Conservation (phyloP, 768 basidiomycete species). For the Boletus huronensis region DNA sequence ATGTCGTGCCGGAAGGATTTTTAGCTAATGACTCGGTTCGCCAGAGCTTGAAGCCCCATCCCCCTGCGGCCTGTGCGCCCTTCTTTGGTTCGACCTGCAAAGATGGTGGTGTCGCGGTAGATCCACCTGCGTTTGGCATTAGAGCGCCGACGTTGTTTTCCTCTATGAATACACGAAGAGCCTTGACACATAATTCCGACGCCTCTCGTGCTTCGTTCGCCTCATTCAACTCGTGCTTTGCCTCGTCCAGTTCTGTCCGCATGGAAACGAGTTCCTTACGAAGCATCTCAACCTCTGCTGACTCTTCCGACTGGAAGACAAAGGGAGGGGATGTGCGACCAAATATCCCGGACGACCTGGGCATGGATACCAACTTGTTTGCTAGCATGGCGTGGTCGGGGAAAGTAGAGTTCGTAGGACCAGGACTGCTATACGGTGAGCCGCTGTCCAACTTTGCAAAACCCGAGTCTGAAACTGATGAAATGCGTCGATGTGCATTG, state of each 20-base stretch:
- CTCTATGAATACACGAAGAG: constrained; percentile 77
- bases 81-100: constrained; percentile 35
- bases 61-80: constrained; percentile 30
- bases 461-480: constrained; percentile 67
- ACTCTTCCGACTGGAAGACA: constrained; percentile 29
- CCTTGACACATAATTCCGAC: constrained; percentile 79
- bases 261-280: constrained; percentile 56
- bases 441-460: constrained; percentile 33
- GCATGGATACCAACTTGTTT: constrained; percentile 23
- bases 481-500: constrained; percentile 63
- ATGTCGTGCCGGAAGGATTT: constrained; percentile 25
- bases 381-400: constrained; percentile 28
- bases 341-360: constrained; percentile 49
- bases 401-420: constrained; percentile 35
- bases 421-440: constrained; percentile 31
- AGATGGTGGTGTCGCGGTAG: constrained; percentile 13
- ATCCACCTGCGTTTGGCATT: constrained; percentile 12
- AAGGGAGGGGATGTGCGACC: constrained; percentile 47
- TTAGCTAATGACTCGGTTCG: constrained; percentile 38
- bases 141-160: constrained; percentile 60
- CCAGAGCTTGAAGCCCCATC: constrained; percentile 77
- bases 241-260: constrained; percentile 58
- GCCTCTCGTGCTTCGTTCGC: constrained; percentile 83
- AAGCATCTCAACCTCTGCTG: constrained; percentile 52
- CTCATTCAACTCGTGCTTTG: constrained; percentile 67